Percentiles rank a stretch among this genome's conserved stretches.
Evolutionary conservation across 768 basidiomycete genomes (phyloP).

Genomic region (Boletus rufocinnamomeus): DNA sequence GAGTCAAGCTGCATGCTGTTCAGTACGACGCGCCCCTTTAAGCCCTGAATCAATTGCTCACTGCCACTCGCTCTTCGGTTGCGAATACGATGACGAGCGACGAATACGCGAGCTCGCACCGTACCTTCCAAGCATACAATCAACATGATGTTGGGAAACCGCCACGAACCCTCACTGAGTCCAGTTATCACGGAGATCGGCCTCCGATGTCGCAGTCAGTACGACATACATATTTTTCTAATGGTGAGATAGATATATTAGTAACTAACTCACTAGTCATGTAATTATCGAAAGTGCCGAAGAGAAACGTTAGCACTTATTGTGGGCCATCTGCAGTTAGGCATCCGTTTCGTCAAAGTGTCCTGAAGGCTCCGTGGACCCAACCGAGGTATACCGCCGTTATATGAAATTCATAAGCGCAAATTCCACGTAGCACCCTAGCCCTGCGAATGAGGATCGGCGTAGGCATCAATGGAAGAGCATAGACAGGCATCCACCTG

Average conservation of each 20-base stretch:
- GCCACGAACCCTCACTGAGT: not conserved
- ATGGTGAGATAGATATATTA: constrained; percentile 1
- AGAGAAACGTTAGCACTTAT: not conserved
- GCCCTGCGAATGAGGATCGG: constrained; percentile 11
- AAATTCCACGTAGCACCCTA: not conserved
- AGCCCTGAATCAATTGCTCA: constrained; percentile 15
- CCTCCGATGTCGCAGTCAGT: not conserved
- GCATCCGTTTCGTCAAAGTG: not conserved
- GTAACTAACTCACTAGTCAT: not conserved
- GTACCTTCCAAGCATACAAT: constrained; percentile 5
- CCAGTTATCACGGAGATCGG: not conserved
- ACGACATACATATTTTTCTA: not conserved
- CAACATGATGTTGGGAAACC: constrained; percentile 8
- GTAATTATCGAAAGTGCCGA: constrained; percentile 5
- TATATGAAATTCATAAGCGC: constrained; percentile 17
- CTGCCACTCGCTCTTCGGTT: constrained; percentile 22
- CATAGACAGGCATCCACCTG: not conserved
- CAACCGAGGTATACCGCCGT: not conserved
- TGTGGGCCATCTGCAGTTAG: not conserved
- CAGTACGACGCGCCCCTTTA: constrained; percentile 13
- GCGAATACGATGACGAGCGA: not conserved
- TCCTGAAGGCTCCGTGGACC: constrained; percentile 11
- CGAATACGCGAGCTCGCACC: not conserved
- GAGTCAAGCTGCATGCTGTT: constrained; percentile 17
- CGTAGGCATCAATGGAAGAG: not conserved